Conservation (phyloP, 2,329 filamentous ascomycete species). For the Plenodomus biglobosus region DNA sequence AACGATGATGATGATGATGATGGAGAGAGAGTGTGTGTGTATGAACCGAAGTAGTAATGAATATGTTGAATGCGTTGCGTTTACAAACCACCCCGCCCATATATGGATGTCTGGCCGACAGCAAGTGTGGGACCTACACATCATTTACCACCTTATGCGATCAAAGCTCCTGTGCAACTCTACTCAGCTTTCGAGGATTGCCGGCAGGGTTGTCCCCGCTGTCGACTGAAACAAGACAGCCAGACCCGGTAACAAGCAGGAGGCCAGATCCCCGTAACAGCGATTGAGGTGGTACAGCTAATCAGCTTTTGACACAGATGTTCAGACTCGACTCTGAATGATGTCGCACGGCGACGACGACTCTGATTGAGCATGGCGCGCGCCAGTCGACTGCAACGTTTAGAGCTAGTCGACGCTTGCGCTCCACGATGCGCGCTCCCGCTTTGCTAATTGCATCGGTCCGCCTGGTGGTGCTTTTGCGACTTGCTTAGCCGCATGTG, state of each 20-base stretch:
- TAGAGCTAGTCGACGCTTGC: constrained; percentile 2
- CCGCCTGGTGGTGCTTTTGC: constrained; percentile 13
- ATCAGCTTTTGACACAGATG: constrained; percentile 13
- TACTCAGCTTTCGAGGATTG: constrained; percentile 14
- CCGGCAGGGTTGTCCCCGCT: constrained; percentile 23
- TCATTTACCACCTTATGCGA: constrained; percentile 28
- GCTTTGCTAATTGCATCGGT: constrained; percentile 10
- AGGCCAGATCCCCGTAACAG: constrained; percentile 18
- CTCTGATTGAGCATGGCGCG: constrained; percentile 6
- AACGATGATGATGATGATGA: constrained; percentile 1
- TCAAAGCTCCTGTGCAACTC: constrained; percentile 24
- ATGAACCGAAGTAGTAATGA: not conserved
- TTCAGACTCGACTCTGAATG: constrained; percentile 6
- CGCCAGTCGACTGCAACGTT: constrained; percentile 1
- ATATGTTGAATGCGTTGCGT: not conserved
- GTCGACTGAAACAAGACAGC: constrained; percentile 28
- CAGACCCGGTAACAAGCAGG: constrained; percentile 21
- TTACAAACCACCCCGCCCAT: constrained; percentile 5
- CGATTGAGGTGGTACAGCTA: constrained; percentile 25
- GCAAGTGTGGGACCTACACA: constrained; percentile 17
- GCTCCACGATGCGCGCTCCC: constrained; percentile 11
- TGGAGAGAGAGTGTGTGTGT: not conserved
- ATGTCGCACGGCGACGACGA: constrained; percentile 5
- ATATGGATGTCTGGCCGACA: constrained; percentile 13
- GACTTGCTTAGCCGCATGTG: constrained; percentile 11